Evolutionary conservation across 83 land plant species (phyloP).

Genomic region (Isoetes engelmannii): DNA sequence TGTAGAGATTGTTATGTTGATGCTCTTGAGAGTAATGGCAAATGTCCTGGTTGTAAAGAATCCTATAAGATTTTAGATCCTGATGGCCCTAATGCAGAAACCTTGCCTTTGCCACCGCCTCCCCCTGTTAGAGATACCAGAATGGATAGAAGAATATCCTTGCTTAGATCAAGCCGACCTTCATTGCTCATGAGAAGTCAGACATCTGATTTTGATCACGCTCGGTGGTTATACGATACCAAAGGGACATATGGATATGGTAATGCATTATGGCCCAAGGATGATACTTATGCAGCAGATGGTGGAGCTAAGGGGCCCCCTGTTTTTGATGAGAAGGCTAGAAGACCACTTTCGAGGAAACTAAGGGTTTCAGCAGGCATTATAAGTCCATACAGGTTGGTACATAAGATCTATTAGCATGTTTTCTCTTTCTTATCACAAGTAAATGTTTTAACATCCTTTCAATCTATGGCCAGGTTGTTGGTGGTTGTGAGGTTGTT

Average conservation of each 20-base stretch:
- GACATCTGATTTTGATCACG: conserved; percentile 63
- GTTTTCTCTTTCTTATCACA: not conserved
- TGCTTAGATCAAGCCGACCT: conserved; percentile 36
- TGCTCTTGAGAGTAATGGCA: conserved; percentile 22
- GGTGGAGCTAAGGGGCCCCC: conserved; percentile 13
- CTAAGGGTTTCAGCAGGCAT: conserved; percentile 45
- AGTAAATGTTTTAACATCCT: not conserved
- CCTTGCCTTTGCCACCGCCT: conserved; percentile 30
- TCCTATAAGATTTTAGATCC: conserved; percentile 18
- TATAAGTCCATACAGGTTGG: conserved; percentile 59
- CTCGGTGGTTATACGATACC: conserved; percentile 83
- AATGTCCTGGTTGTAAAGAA: conserved; percentile 40
- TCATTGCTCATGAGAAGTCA: conserved; percentile 27
- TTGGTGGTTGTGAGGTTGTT: conserved; percentile 43
- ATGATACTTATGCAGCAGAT: conserved; percentile 31
- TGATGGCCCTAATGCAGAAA: conserved; percentile 14
- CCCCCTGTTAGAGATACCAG: not conserved
- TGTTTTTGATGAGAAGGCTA: conserved; percentile 36
- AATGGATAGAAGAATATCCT: conserved; percentile 45
- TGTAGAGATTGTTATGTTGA: conserved; percentile 41
- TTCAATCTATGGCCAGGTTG: conserved; percentile 29
- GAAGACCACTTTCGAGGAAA: conserved; percentile 61
- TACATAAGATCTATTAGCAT: not conserved
- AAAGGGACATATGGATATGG: conserved; percentile 96
- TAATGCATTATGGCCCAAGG: conserved; percentile 84